A percentile compares a stretch with the other conserved stretches of the same genome.
These are phyloP conservation scores for Brassica nigra DNA, from an alignment of 345 rosid species.

Conservation along the genomic window DNA sequence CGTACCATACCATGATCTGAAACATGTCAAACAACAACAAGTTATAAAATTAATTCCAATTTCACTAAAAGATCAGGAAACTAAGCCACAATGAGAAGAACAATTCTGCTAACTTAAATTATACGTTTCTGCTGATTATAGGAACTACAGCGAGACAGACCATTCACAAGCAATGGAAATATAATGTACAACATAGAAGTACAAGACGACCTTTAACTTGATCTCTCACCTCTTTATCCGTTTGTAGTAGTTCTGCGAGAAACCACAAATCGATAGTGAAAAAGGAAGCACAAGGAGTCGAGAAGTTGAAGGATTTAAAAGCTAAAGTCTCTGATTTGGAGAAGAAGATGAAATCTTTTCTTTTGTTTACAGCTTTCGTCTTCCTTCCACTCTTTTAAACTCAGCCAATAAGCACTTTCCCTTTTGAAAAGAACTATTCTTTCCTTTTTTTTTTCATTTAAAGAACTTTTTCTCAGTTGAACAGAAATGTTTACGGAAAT, in stretches of 20 bases:
- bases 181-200: background rate
- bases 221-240: background rate
- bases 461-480: no score
- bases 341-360: background rate
- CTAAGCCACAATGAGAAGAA: background rate
- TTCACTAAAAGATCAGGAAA: background rate
- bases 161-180: no score
- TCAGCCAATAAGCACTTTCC: no score
- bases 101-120: background rate
- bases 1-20: slow-evolving; percentile 1
- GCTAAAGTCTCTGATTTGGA: background rate
- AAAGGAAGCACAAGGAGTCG: background rate
- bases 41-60: background rate
- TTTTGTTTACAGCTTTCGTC: no score
- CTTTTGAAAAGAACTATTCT: no score
- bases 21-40: background rate
- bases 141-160: background rate
- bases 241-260: background rate
- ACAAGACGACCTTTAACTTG: background rate
- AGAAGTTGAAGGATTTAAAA: background rate
- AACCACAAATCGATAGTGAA: background rate
- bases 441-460: no score
- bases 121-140: background rate
- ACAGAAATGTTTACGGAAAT: no score
- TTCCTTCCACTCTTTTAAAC: no score